Percentiles rank a stretch among this genome's conserved stretches.
Evolutionary conservation across 768 basidiomycete genomes (phyloP).

Genomic region (Gautieria morchelliformis): DNA sequence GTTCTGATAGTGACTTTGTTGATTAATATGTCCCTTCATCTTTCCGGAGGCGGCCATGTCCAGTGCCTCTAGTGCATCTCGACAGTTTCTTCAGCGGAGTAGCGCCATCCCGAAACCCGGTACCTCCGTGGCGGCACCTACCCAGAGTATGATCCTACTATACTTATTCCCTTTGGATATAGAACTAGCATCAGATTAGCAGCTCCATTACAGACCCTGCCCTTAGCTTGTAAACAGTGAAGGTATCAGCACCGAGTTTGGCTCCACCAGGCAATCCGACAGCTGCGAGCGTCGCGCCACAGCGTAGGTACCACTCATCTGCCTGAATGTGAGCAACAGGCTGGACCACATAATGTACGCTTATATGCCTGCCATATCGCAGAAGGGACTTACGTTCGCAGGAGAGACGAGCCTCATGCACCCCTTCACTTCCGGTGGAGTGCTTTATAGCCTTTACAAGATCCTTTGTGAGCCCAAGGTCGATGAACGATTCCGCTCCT

Average conservation of each 20-base stretch:
- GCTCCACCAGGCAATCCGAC: conserved; percentile 65
- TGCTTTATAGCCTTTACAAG: conserved; percentile 55
- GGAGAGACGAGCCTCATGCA: conserved; percentile 61
- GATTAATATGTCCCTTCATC: conserved; percentile 52
- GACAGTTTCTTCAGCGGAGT: conserved; percentile 59
- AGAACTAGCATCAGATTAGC: conserved; percentile 19
- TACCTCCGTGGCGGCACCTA: conserved; percentile 7
- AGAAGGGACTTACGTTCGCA: too few species aligned
- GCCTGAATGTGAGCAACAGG: conserved; percentile 41
- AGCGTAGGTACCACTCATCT: conserved; percentile 66
- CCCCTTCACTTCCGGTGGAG: conserved; percentile 56
- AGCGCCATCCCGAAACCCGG: conserved; percentile 12
- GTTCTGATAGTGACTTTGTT: conserved; percentile 37
- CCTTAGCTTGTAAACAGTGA: conserved; percentile 51
- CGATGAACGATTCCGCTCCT: conserved; percentile 71
- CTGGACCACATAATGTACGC: background rate
- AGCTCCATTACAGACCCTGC: background rate
- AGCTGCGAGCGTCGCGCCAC: conserved; percentile 63
- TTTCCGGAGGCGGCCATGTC: conserved; percentile 63
- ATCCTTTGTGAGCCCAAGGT: conserved; percentile 61
- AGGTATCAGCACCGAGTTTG: conserved; percentile 53
- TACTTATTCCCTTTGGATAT: conserved; percentile 34
- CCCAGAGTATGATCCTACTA: conserved; percentile 37
- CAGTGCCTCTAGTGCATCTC: conserved; percentile 76
- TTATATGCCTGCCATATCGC: conserved; percentile 30